phyloP scores from a whole-genome alignment of 306 rosid species.

The Heteromeles arbutifolia region DNA sequence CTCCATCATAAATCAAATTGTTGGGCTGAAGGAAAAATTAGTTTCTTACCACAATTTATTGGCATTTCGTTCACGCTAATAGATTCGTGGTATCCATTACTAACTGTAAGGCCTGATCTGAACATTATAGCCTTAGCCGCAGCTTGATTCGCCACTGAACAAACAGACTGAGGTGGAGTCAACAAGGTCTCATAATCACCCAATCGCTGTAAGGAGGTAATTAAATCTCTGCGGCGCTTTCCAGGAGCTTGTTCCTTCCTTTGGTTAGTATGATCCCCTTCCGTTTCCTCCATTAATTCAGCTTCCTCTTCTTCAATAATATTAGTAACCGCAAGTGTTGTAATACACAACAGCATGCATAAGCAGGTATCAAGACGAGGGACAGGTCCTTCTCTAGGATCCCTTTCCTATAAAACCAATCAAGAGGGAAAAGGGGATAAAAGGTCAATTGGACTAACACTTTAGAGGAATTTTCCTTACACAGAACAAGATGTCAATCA shows the following conservation, averaged over 20 bases:
- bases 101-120: conserved; percentile 52
- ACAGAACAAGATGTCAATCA: not conserved
- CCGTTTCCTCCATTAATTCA: conserved; percentile 56
- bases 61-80: conserved; percentile 53
- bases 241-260: conserved; percentile 46
- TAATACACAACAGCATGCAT: conserved; percentile 70
- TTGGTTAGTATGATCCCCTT: conserved; percentile 39
- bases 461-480: not conserved
- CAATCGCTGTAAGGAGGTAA: conserved; percentile 66
- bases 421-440: not conserved
- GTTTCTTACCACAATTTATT: conserved; percentile 58
- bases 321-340: conserved; percentile 54
- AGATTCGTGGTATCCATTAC: conserved; percentile 41
- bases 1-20: conserved; percentile 10
- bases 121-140: conserved; percentile 76
- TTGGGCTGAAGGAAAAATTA: conserved; percentile 18
- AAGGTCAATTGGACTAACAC: not conserved
- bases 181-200: conserved; percentile 66
- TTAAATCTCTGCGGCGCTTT: conserved; percentile 56
- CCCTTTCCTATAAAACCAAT: conserved; percentile 58
- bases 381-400: conserved; percentile 65
- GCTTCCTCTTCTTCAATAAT: conserved; percentile 88
- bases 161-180: conserved; percentile 58
- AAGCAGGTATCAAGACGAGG: conserved; percentile 79
- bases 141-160: conserved; percentile 73